These are phyloP conservation scores for Fonsecaea multimorphosa DNA, from an alignment of 2,329 filamentous ascomycete genomes.

Conservation along the genomic window DNA sequence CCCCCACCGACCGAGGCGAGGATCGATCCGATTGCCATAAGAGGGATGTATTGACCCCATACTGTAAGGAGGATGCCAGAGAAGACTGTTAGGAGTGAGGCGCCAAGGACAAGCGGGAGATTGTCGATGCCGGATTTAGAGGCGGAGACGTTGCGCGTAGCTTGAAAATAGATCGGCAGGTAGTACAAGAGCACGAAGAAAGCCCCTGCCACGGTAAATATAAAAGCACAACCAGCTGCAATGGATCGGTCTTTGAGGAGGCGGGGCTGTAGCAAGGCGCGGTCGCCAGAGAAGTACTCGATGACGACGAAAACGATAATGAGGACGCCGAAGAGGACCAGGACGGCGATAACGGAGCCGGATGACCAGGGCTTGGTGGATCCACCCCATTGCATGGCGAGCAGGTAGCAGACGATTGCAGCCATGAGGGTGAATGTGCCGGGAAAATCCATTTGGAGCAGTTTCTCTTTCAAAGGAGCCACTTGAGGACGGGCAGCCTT, in stretches of 20 bases:
- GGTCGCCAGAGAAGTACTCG: constrained; percentile 49
- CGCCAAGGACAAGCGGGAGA: constrained; percentile 50
- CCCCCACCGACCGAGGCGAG: constrained; percentile 43
- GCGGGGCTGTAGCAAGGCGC: constrained; percentile 48
- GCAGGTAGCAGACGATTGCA: constrained; percentile 49
- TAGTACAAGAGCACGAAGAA: constrained; percentile 53
- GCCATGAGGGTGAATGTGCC: constrained; percentile 52
- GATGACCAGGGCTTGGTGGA: constrained; percentile 46
- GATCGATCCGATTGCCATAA: constrained; percentile 40
- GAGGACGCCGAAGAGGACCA: constrained; percentile 54
- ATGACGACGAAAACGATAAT: constrained; percentile 44
- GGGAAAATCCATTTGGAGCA: constrained; percentile 54
- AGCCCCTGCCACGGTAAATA: constrained; percentile 46
- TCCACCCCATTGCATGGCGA: constrained; percentile 57
- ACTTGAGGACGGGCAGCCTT: constrained; percentile 34
- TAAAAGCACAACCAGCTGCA: constrained; percentile 44
- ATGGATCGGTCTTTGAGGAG: constrained; percentile 50
- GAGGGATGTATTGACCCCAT: constrained; percentile 40
- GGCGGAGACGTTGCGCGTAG: constrained; percentile 45
- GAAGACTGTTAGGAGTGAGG: constrained; percentile 44
- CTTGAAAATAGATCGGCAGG: constrained; percentile 59
- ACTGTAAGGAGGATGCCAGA: constrained; percentile 44
- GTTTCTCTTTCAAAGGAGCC: constrained; percentile 45
- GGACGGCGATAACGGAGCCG: constrained; percentile 52
- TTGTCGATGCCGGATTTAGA: constrained; percentile 50